These are phyloP conservation scores for Adansonia gregorii DNA, from an alignment of 441 rosid genomes.

Conservation along the genomic window DNA sequence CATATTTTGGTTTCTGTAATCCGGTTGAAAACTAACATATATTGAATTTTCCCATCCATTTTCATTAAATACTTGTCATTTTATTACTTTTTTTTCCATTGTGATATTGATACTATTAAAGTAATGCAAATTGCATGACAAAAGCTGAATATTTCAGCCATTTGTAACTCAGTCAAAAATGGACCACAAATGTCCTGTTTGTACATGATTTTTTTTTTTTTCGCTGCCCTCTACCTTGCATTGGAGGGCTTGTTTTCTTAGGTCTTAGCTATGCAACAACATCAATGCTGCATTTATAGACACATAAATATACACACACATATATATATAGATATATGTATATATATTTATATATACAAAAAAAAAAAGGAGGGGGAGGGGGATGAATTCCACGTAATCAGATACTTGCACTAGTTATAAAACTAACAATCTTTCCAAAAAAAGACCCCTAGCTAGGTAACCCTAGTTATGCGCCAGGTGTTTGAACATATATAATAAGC, in stretches of 20 bases:
- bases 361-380: background rate
- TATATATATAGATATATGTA: too few species aligned
- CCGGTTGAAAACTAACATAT: too few species aligned
- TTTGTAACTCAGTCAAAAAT: background rate
- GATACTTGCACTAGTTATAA: background rate
- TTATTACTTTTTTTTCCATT: background rate
- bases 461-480: background rate
- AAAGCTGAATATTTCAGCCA: slow-evolving; percentile 15
- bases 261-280: background rate
- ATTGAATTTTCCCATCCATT: background rate
- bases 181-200: slow-evolving; percentile 19
- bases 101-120: background rate
- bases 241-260: background rate
- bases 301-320: too few species aligned
- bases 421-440: background rate
- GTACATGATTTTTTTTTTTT: background rate
- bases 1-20: background rate
- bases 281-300: background rate
- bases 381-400: background rate
- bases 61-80: background rate
- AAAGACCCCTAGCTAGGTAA: background rate
- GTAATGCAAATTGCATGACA: slow-evolving; percentile 18
- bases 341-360: too few species aligned
- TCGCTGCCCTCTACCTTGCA: background rate
- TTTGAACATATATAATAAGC: background rate